These are phyloP conservation scores for Ceriops zippeliana DNA, from an alignment of 345 rosid genomes.

Conservation along the genomic window DNA sequence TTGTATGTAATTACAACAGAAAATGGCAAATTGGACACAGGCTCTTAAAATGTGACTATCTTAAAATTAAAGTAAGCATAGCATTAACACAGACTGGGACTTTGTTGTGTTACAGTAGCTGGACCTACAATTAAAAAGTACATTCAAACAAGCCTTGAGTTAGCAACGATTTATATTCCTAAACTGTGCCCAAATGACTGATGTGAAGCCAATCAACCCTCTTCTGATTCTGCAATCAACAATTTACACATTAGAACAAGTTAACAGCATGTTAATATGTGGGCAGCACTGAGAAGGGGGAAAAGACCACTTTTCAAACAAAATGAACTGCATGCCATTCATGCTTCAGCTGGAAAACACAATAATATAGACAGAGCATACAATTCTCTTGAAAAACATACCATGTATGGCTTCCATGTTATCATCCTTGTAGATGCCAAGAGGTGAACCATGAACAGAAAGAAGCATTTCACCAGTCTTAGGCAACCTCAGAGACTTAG, in stretches of 20 bases:
- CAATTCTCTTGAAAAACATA: slow-evolving; percentile 18
- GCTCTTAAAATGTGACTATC: not conserved
- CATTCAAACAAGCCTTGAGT: slow-evolving; percentile 4
- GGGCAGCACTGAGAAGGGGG: not conserved
- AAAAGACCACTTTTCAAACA: slow-evolving; percentile 5
- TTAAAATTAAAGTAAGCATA: not conserved
- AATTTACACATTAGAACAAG: slow-evolving; percentile 6
- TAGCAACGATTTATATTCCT: not conserved
- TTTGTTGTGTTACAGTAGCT: not conserved
- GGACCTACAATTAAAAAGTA: not conserved
- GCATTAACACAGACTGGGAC: not conserved
- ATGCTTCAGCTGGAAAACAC: no score
- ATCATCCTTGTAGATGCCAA: slow-evolving; percentile 80
- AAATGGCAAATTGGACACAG: no score
- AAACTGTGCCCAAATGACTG: not conserved
- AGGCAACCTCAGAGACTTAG: slow-evolving; percentile 71
- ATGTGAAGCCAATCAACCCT: slow-evolving; percentile 24
- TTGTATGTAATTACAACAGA: no score
- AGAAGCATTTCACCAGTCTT: slow-evolving; percentile 90
- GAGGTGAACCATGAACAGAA: slow-evolving; percentile 89
- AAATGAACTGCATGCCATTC: not conserved
- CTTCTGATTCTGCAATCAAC: slow-evolving; percentile 50
- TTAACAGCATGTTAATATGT: not conserved
- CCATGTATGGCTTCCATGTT: slow-evolving; percentile 87
- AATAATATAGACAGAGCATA: not conserved